Conservation (phyloP, 1,139 yeast species). For the Yamadazyma oceani region DNA sequence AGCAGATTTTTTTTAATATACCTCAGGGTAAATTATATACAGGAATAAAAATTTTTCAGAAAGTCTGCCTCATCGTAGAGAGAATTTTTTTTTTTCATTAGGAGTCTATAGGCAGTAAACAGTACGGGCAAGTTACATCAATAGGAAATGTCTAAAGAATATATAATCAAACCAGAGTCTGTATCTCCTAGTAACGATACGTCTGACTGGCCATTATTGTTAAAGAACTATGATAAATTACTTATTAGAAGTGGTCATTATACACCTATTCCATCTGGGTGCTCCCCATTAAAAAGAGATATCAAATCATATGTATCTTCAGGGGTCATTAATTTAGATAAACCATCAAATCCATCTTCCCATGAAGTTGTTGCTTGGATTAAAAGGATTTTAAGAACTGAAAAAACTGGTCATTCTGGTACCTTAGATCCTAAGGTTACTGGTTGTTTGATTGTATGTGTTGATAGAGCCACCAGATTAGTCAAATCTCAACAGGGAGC, state of each 20-base stretch:
- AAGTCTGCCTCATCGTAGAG: slow-evolving; percentile 14
- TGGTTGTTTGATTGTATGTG: slow-evolving; percentile 95
- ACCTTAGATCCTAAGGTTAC: slow-evolving; percentile 99
- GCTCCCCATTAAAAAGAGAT: slow-evolving; percentile 93
- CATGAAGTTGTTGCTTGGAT: slow-evolving; percentile 99
- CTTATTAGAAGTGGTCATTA: slow-evolving; percentile 95
- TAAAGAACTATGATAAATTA: slow-evolving; percentile 91
- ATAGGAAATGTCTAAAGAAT: slow-evolving; percentile 57
- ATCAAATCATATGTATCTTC: slow-evolving; percentile 84
- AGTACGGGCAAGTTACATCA: background rate
- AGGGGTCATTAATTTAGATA: slow-evolving; percentile 96
- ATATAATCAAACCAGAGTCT: slow-evolving; percentile 86
- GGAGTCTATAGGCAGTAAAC: slow-evolving; percentile 4
- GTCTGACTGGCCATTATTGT: slow-evolving; percentile 91
- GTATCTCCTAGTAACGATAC: slow-evolving; percentile 81
- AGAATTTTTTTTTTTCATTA: slow-evolving; percentile 15
- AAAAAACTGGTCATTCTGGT: slow-evolving; percentile 99
- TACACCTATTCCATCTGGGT: slow-evolving; percentile 95
- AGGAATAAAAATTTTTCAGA: background rate
- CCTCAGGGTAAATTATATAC: background rate
- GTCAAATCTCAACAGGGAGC: slow-evolving; percentile 99
- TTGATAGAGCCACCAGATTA: slow-evolving; percentile 96
- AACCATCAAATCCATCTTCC: slow-evolving; percentile 96
- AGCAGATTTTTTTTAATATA: too few species aligned
- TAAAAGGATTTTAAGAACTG: slow-evolving; percentile 90